A percentile compares a stretch with the other conserved stretches of the same genome.
Evolutionary conservation across 75 land plant genomes (phyloP).

Genomic region (Sequoiadendron giganteum): DNA sequence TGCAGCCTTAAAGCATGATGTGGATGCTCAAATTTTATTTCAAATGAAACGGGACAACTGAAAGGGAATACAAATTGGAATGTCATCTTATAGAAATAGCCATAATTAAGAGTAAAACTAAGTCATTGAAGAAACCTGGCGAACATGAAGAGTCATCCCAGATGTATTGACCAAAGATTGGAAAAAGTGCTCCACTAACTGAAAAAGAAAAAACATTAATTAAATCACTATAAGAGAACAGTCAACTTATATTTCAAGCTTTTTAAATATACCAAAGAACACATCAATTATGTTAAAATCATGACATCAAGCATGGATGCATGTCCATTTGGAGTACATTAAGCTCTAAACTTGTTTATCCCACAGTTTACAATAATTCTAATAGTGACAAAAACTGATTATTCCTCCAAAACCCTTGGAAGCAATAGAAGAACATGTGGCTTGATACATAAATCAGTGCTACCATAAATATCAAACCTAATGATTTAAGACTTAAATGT

Average conservation of each 20-base stretch:
- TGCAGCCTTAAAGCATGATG: neutral
- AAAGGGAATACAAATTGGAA: neutral
- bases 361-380: neutral
- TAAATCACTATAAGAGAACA: neutral
- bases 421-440: neutral
- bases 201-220: conserved; percentile 4
- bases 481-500: neutral
- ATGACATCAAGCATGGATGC: neutral
- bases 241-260: neutral
- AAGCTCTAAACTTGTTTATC: neutral
- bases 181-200: conserved; percentile 98
- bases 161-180: conserved; percentile 96
- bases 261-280: neutral
- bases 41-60: neutral
- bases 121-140: conserved; percentile 54
- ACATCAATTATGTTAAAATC: neutral
- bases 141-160: conserved; percentile 97
- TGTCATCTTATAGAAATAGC: neutral
- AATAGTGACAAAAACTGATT: neutral
- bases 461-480: neutral
- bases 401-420: neutral
- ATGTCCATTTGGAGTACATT: neutral
- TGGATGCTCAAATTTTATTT: neutral
- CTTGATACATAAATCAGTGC: neutral
- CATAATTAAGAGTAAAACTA: neutral